Evolutionary conservation across 306 rosid genomes (phyloP).

Genomic region (Lathyrus aphaca): DNA sequence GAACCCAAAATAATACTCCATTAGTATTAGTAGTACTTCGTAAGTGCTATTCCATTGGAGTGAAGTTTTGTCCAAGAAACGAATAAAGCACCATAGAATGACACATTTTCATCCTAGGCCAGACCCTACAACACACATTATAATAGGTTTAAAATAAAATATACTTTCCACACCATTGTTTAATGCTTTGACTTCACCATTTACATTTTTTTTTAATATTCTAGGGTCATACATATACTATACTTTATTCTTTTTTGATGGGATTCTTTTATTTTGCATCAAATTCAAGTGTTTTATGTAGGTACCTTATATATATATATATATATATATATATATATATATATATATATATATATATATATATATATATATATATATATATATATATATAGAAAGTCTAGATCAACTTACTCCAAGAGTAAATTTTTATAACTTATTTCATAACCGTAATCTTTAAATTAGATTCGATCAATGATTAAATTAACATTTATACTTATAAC

Average conservation of each 20-base stretch:
- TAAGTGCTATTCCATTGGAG: constrained; percentile 26
- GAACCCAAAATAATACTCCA: constrained; percentile 32
- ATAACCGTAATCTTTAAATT: no score
- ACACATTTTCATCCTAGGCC: constrained; percentile 39
- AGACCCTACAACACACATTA: constrained; percentile 17
- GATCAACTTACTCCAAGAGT: no score
- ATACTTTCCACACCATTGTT: constrained; percentile 7
- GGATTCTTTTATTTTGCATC: constrained; percentile 30
- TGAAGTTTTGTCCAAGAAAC: constrained; percentile 7
- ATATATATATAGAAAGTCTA: no score
- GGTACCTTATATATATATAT: no score
- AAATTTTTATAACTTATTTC: no score
- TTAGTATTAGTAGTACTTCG: neutral
- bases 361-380: no score
- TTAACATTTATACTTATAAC: no score
- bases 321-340: no score
- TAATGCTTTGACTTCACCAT: constrained; percentile 20
- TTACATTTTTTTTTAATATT: constrained; percentile 17
- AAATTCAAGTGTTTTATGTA: constrained; percentile 39
- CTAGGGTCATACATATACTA: neutral
- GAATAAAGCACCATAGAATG: constrained; percentile 27
- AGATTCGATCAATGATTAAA: no score
- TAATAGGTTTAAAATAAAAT: constrained; percentile 2
- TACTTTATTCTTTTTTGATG: constrained; percentile 34
- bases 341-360: no score